Evolutionary conservation across 2,329 filamentous ascomycete species (phyloP).

Genomic region (Colletotrichum coccodes): DNA sequence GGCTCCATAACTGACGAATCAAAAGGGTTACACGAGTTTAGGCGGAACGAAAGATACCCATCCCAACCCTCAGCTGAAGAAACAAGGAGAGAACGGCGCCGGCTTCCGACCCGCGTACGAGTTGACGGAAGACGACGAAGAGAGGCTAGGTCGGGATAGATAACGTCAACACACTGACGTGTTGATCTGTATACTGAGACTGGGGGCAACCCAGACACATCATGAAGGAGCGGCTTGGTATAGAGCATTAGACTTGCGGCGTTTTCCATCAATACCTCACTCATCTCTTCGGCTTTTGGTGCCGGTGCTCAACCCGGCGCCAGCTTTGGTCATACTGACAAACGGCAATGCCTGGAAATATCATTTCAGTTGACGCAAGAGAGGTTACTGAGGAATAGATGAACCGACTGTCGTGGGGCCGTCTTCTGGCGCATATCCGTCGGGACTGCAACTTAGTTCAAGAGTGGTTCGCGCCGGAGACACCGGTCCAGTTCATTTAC

Average conservation of each 20-base stretch:
- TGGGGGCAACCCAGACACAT: not conserved
- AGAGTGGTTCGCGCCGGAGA: too few species aligned
- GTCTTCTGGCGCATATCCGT: too few species aligned
- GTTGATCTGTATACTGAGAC: not conserved
- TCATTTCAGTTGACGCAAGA: too few species aligned
- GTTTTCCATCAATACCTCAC: not conserved
- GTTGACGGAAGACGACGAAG: constrained; percentile 78
- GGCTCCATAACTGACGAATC: not conserved
- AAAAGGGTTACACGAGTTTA: constrained; percentile 84
- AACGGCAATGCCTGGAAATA: not conserved
- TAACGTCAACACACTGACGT: constrained; percentile 36
- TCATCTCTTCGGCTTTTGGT: not conserved
- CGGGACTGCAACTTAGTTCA: too few species aligned
- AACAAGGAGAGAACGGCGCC: constrained; percentile 41
- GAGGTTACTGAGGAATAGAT: too few species aligned
- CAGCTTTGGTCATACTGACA: not conserved
- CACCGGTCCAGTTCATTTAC: too few species aligned
- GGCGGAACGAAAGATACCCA: constrained; percentile 90
- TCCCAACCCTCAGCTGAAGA: constrained; percentile 81
- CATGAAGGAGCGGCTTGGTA: constrained; percentile 7
- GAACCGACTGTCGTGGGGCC: too few species aligned
- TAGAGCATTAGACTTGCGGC: constrained; percentile 24
- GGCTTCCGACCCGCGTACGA: constrained; percentile 80
- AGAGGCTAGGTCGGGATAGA: constrained; percentile 79
- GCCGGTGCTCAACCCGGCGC: not conserved